Evolutionary conservation across 2,329 filamentous ascomycete genomes (phyloP).

Genomic region (Nothopassalora personata): DNA sequence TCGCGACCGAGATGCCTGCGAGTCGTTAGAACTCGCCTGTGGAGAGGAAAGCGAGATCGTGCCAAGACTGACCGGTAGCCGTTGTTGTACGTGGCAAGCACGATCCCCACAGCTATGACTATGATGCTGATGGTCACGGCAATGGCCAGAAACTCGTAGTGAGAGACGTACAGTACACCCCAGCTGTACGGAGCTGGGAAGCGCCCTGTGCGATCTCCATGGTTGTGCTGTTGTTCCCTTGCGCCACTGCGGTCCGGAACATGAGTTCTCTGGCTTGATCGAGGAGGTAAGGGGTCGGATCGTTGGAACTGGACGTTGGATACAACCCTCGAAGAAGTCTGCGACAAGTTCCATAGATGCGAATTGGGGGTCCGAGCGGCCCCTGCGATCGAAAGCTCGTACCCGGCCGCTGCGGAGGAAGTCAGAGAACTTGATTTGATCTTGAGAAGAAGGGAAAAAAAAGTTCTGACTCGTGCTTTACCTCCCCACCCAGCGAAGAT

Average conservation of each 20-base stretch:
- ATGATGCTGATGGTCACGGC: neutral
- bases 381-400: neutral
- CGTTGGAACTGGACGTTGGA: conserved; percentile 9
- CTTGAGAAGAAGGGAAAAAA: neutral
- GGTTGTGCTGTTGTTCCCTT: neutral
- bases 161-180: conserved; percentile 7
- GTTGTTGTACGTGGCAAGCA: neutral
- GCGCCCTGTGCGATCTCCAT: neutral
- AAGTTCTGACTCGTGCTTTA: neutral
- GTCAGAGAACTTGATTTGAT: neutral
- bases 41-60: too few species aligned
- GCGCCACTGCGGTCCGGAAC: conserved; percentile 8
- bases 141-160: conserved; percentile 3
- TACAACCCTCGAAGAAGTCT: neutral
- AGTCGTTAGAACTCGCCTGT: neutral
- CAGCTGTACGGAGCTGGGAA: neutral
- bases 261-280: conserved; percentile 9
- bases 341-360: neutral
- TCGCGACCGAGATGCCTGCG: neutral
- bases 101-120: neutral
- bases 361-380: conserved; percentile 2
- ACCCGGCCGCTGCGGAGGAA: neutral
- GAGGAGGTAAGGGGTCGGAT: conserved; percentile 4
- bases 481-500: conserved; percentile 2
- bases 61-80: neutral